phyloP scores from a whole-genome alignment of 2,329 filamentous ascomycete species.

The Claviceps humidiphila region DNA sequence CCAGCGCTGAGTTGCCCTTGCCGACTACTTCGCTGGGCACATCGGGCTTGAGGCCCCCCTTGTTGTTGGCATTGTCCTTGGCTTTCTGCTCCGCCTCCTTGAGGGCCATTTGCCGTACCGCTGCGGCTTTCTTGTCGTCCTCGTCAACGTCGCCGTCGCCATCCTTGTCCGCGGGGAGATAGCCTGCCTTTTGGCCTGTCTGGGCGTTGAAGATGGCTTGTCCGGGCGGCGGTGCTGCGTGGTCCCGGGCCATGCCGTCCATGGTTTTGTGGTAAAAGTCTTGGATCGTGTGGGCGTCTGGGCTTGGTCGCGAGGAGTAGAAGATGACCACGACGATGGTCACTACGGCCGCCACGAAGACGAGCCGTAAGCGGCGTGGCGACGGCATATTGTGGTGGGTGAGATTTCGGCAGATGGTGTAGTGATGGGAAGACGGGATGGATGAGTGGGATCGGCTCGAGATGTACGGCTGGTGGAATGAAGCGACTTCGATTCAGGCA shows the following conservation, averaged over 20 bases:
- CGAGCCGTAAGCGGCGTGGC: constrained; percentile 53
- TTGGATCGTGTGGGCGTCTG: constrained; percentile 27
- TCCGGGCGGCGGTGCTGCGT: constrained; percentile 9
- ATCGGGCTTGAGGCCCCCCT: constrained; percentile 37
- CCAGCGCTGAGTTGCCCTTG: constrained; percentile 42
- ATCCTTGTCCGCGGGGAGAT: constrained; percentile 34
- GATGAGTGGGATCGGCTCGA: neutral
- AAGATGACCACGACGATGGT: constrained; percentile 58
- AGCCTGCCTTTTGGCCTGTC: constrained; percentile 23
- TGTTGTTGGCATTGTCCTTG: constrained; percentile 43
- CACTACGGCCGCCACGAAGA: constrained; percentile 51
- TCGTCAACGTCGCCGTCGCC: constrained; percentile 42
- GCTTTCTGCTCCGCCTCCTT: constrained; percentile 56
- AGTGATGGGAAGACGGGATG: neutral
- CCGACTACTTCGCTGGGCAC: constrained; percentile 43
- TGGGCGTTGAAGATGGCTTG: constrained; percentile 29
- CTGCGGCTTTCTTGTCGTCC: constrained; percentile 38
- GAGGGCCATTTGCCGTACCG: constrained; percentile 45
- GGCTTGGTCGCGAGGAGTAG: constrained; percentile 48
- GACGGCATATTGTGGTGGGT: constrained; percentile 46
- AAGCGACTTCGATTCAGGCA: no score
- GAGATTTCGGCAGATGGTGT: neutral
- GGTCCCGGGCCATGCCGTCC: constrained; percentile 33
- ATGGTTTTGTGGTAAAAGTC: constrained; percentile 50
- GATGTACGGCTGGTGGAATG: neutral